Evolutionary conservation across 345 rosid species (phyloP).

Genomic region (Dovyalis caffra): DNA sequence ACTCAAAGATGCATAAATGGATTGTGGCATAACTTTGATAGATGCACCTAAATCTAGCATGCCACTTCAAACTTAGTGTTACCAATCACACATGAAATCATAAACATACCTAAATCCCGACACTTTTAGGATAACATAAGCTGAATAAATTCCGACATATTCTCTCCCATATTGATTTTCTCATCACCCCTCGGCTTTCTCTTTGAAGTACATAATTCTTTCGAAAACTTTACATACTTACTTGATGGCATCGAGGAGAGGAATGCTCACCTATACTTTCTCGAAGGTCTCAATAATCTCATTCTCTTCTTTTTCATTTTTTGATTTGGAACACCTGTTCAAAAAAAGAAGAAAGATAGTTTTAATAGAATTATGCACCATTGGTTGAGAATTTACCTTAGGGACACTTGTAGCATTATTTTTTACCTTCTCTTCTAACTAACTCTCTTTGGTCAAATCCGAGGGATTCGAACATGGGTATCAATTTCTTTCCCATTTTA

Average conservation of each 20-base stretch:
- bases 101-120: slow-evolving; percentile 3
- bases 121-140: not conserved
- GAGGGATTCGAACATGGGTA: not conserved
- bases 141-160: not conserved
- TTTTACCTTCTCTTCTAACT: not conserved
- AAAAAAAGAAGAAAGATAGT: not conserved
- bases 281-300: not conserved
- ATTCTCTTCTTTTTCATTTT: not conserved
- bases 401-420: not conserved
- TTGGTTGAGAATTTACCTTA: not conserved
- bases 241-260: not conserved
- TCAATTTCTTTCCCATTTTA: not conserved
- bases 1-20: too few relatives aligned
- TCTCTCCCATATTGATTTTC: not conserved
- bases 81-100: too few relatives aligned
- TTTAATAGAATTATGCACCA: not conserved
- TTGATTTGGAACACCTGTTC: not conserved
- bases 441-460: not conserved
- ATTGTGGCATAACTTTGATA: not conserved
- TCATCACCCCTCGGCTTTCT: not conserved
- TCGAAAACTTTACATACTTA: not conserved
- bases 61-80: not conserved
- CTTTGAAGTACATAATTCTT: not conserved
- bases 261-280: not conserved
- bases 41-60: not conserved